Conservation (phyloP, 768 basidiomycete genomes). For the Suillus ampliporus region DNA sequence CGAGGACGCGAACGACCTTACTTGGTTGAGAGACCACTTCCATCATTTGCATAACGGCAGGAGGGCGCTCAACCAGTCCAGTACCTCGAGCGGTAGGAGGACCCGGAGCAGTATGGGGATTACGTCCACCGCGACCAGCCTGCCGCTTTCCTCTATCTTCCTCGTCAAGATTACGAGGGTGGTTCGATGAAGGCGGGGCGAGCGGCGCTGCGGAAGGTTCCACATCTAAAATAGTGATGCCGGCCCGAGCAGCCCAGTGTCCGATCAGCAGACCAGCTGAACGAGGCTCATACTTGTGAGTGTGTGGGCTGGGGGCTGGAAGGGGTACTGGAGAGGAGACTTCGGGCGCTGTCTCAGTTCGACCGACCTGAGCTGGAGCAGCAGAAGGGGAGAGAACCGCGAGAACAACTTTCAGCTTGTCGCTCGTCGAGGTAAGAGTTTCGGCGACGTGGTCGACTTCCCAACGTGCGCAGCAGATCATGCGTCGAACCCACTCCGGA, state of each 20-base stretch:
- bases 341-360: constrained; percentile 27
- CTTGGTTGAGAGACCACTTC: constrained; percentile 74
- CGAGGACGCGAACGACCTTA: constrained; percentile 78
- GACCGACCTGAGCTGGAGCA: constrained; percentile 33
- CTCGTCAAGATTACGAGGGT: constrained; percentile 30
- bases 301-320: constrained; percentile 59
- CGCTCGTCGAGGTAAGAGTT: constrained; percentile 28
- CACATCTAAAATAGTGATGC: constrained; percentile 61
- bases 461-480: constrained; percentile 84
- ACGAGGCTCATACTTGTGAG: constrained; percentile 67
- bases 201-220: constrained; percentile 34
- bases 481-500: constrained; percentile 86
- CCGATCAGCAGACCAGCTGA: constrained; percentile 66
- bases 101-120: constrained; percentile 26
- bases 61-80: constrained; percentile 75
- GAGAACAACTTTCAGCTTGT: constrained; percentile 59
- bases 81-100: constrained; percentile 30
- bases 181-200: constrained; percentile 20
- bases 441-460: constrained; percentile 61
- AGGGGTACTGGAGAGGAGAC: constrained; percentile 64
- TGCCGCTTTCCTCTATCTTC: constrained; percentile 41
- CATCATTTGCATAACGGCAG: constrained; percentile 85
- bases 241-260: constrained; percentile 71
- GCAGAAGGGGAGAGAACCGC: constrained; percentile 54
- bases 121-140: constrained; percentile 34